Conservation (phyloP, 192 early-diverging fungal genomes). For the Gigaspora rosea region DNA sequence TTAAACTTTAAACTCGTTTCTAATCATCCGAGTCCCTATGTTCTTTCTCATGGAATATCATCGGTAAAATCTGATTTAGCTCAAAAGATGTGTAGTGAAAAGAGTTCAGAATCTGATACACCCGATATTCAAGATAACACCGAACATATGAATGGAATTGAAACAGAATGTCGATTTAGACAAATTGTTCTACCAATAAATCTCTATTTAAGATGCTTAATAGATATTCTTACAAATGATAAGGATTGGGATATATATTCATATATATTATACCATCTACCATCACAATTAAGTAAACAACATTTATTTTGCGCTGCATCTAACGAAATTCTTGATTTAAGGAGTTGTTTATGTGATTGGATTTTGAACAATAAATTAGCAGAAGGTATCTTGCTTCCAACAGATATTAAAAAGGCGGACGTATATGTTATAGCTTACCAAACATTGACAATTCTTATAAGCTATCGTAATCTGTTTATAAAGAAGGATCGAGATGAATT, state of each 20-base stretch:
- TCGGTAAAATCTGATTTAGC: background rate
- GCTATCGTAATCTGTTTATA: conserved; percentile 64
- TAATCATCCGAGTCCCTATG: conserved; percentile 24
- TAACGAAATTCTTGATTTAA: conserved; percentile 54
- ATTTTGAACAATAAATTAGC: conserved; percentile 46
- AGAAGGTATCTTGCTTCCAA: conserved; percentile 48
- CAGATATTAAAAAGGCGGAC: conserved; percentile 63
- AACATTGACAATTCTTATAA: conserved; percentile 66
- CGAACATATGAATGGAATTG: background rate
- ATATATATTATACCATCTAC: conserved; percentile 64
- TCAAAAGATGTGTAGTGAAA: too few species aligned
- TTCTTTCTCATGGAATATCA: background rate
- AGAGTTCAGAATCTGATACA: conserved; percentile 36
- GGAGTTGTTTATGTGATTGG: conserved; percentile 57
- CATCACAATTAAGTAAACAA: conserved; percentile 72
- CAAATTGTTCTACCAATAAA: conserved; percentile 48
- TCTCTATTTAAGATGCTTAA: conserved; percentile 60
- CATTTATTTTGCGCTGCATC: conserved; percentile 69
- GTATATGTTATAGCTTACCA: conserved; percentile 64
- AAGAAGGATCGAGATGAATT: conserved; percentile 73
- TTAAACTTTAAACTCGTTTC: conserved; percentile 1
- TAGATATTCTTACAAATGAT: conserved; percentile 66
- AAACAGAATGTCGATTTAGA: conserved; percentile 23
- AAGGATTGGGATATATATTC: conserved; percentile 71
- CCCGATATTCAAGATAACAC: conserved; percentile 12